Conservation (phyloP, 768 basidiomycete genomes). For the Trametes gibbosa region DNA sequence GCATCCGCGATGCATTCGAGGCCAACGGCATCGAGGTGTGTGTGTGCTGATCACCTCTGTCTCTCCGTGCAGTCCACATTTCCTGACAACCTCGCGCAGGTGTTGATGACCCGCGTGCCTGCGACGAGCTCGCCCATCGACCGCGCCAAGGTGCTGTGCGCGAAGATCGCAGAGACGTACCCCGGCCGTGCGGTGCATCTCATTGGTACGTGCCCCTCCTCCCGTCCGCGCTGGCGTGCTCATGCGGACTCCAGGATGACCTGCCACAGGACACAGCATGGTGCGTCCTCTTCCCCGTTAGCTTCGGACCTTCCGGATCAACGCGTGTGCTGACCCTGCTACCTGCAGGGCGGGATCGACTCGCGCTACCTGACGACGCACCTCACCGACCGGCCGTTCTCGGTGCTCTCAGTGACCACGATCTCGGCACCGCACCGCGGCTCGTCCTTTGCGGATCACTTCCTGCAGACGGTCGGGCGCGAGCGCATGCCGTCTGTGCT, state of each 20-base stretch:
- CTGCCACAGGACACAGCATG: slow-evolving; percentile 66
- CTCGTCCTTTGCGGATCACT: slow-evolving; percentile 90
- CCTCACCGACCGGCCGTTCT: slow-evolving; percentile 72
- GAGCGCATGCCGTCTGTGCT: slow-evolving; percentile 67
- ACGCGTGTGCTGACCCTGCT: slow-evolving; percentile 8
- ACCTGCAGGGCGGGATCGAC: slow-evolving; percentile 80
- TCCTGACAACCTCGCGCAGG: slow-evolving; percentile 26
- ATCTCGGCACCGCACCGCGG: slow-evolving; percentile 95
- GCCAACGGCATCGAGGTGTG: slow-evolving; percentile 71
- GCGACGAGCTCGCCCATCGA: slow-evolving; percentile 87
- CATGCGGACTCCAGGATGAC: slow-evolving; percentile 23
- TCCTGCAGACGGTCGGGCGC: slow-evolving; percentile 70
- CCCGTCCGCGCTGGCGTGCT: slow-evolving; percentile 24
- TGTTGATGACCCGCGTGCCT: slow-evolving; percentile 91
- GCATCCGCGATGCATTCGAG: slow-evolving; percentile 90
- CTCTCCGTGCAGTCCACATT: neutral
- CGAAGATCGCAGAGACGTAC: slow-evolving; percentile 75
- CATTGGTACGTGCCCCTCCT: slow-evolving; percentile 49
- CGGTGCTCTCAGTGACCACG: slow-evolving; percentile 85
- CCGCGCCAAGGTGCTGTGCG: slow-evolving; percentile 86
- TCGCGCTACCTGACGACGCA: slow-evolving; percentile 87
- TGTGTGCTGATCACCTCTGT: neutral
- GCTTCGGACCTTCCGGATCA: neutral
- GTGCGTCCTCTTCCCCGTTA: slow-evolving; percentile 35
- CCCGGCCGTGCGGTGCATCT: slow-evolving; percentile 85